A percentile compares a stretch with the other conserved stretches of the same genome.
phyloP scores from a whole-genome alignment of 2,329 filamentous ascomycete species.

The Diaporthe humulicola region DNA sequence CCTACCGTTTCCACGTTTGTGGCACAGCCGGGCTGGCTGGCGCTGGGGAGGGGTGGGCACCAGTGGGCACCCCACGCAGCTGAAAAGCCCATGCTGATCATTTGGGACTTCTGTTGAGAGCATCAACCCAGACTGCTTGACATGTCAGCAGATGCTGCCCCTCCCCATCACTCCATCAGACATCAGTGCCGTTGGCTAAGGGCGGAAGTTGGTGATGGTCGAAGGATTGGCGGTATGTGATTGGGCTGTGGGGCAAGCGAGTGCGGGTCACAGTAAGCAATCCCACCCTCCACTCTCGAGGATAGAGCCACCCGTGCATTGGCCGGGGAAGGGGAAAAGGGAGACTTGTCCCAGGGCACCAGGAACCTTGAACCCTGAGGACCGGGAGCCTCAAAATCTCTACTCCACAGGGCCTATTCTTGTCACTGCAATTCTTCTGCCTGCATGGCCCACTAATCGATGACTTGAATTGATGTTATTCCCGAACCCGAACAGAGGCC shows the following conservation, averaged over 20 bases:
- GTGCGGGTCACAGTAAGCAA: conserved; percentile 1
- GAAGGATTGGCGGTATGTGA: conserved; percentile 32
- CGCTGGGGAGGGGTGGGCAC: not conserved
- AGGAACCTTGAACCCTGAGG: conserved; percentile 18
- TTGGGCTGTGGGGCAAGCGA: conserved; percentile 26
- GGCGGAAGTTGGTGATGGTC: conserved; percentile 16
- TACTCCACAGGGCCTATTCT: not conserved
- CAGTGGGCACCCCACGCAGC: conserved; percentile 4
- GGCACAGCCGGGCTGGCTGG: conserved; percentile 23
- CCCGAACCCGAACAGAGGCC: not conserved
- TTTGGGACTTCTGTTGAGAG: not conserved
- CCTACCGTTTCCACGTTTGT: conserved; percentile 24
- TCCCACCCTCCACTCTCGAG: not conserved
- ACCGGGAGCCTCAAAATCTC: conserved; percentile 1
- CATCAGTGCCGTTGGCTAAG: conserved; percentile 1
- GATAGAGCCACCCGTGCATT: not conserved
- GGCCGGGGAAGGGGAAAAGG: not conserved
- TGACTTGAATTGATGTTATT: not conserved
- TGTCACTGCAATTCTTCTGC: conserved; percentile 8
- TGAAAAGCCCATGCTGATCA: conserved; percentile 24
- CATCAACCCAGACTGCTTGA: not conserved
- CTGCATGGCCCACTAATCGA: not conserved
- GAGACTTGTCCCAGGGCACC: not conserved
- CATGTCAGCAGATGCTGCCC: conserved; percentile 17
- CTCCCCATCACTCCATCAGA: not conserved